Percentiles rank a stretch among this genome's conserved stretches.
phyloP scores from a whole-genome alignment of 1,284 basidiomycete genomes.

The Ceratobasidium sp. region DNA sequence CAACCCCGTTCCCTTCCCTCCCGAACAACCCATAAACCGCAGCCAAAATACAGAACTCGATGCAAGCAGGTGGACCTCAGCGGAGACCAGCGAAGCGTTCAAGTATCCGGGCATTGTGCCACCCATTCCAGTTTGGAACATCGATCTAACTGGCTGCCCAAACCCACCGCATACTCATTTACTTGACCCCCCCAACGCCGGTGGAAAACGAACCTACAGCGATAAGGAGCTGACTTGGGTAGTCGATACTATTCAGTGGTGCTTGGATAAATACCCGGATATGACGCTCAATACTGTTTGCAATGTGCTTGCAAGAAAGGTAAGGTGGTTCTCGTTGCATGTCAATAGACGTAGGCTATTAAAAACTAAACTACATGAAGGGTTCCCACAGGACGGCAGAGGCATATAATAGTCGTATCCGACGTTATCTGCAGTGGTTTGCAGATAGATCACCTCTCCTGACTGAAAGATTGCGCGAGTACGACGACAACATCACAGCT shows the following conservation, averaged over 20 bases:
- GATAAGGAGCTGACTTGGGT: conserved; percentile 6
- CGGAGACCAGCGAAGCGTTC: not conserved
- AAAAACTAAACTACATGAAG: not conserved
- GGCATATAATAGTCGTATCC: not conserved
- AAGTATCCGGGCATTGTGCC: conserved; percentile 4
- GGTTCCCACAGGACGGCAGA: conserved; percentile 18
- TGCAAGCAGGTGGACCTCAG: not conserved
- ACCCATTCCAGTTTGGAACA: not conserved
- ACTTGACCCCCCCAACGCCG: not conserved
- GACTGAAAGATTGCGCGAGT: not conserved
- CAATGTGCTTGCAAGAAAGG: not conserved
- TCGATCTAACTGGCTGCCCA: conserved; percentile 7
- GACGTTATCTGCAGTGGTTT: conserved; percentile 16
- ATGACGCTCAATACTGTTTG: not conserved
- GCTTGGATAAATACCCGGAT: conserved; percentile 12
- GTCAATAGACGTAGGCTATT: not conserved
- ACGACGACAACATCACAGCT: conserved; percentile 4
- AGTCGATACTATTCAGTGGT: conserved; percentile 25
- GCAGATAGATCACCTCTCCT: conserved; percentile 2
- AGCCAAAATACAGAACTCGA: conserved; percentile 1
- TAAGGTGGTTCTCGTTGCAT: not conserved
- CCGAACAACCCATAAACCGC: not conserved
- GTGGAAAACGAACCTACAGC: conserved; percentile 10
- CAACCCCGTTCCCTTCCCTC: not conserved
- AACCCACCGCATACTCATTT: not conserved